A percentile compares a stretch with the other conserved stretches of the same genome.
Evolutionary conservation across 2,329 filamentous ascomycete genomes (phyloP).

Genomic region (Ophiocordyceps robertsii): DNA sequence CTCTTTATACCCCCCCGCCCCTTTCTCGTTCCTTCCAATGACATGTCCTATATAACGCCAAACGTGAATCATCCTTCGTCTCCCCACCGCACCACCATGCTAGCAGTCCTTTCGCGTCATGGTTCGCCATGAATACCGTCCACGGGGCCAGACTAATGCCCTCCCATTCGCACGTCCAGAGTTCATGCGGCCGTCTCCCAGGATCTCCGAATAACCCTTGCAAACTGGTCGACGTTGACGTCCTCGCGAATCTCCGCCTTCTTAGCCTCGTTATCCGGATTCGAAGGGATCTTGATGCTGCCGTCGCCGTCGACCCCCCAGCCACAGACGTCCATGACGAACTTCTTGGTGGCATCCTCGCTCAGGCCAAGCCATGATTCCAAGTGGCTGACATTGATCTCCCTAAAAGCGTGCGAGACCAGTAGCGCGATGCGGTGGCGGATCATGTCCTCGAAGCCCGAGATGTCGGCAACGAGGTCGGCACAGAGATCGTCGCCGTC

Average conservation of each 20-base stretch:
- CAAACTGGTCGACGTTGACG: conserved; percentile 80
- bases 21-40: conserved; percentile 3
- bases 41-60: conserved; percentile 24
- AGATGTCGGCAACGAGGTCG: conserved; percentile 86
- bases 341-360: conserved; percentile 57
- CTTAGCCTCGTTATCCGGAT: conserved; percentile 96
- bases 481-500: conserved; percentile 93
- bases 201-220: conserved; percentile 65
- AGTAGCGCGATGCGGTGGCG: conserved; percentile 80
- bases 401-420: conserved; percentile 67
- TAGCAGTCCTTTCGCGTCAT: conserved; percentile 13
- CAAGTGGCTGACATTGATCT: conserved; percentile 53
- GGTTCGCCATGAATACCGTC: conserved; percentile 8
- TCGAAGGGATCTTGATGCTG: conserved; percentile 65
- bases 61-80: conserved; percentile 12
- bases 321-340: conserved; percentile 71
- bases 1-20: not conserved
- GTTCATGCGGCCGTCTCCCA: conserved; percentile 56
- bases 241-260: conserved; percentile 92
- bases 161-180: not conserved
- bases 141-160: not conserved
- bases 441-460: conserved; percentile 89
- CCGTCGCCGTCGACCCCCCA: conserved; percentile 64
- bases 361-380: conserved; percentile 66
- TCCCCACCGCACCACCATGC: conserved; percentile 15